These are phyloP conservation scores for Hypoxylon perforatum DNA, from an alignment of 495 filamentous ascomycete genomes.

Conservation along the genomic window DNA sequence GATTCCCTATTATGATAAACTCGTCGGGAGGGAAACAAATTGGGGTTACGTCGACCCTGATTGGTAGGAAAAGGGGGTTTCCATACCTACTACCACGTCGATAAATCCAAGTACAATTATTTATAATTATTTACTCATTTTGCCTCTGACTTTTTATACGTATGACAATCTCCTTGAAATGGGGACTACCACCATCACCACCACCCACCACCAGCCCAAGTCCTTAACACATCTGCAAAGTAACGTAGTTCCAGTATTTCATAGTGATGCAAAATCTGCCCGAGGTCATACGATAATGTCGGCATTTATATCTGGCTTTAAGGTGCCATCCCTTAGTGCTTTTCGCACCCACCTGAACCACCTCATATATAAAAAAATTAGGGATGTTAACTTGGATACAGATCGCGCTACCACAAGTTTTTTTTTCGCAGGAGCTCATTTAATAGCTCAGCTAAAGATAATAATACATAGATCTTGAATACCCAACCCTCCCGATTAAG, in stretches of 20 bases:
- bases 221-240: constrained; percentile 28
- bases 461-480: too few relatives aligned
- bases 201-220: too few relatives aligned
- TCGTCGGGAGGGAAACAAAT: not conserved
- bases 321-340: not conserved
- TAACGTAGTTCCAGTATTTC: constrained; percentile 11
- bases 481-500: too few relatives aligned
- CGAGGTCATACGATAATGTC: not conserved
- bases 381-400: too few relatives aligned
- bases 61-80: constrained; percentile 26
- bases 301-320: not conserved
- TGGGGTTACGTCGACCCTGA: constrained; percentile 20
- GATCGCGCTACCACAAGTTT: too few relatives aligned
- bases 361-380: too few relatives aligned
- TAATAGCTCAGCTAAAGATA: too few relatives aligned
- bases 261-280: not conserved
- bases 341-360: too few relatives aligned
- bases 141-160: not conserved
- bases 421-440: too few relatives aligned
- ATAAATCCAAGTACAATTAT: constrained; percentile 15
- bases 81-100: constrained; percentile 24
- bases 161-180: not conserved
- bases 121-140: not conserved
- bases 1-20: constrained; percentile 3
- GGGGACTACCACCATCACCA: constrained; percentile 3